A percentile compares a stretch with the other conserved stretches of the same genome.
phyloP scores from a whole-genome alignment of 495 filamentous ascomycete species.

The Aspergillus diversus region DNA sequence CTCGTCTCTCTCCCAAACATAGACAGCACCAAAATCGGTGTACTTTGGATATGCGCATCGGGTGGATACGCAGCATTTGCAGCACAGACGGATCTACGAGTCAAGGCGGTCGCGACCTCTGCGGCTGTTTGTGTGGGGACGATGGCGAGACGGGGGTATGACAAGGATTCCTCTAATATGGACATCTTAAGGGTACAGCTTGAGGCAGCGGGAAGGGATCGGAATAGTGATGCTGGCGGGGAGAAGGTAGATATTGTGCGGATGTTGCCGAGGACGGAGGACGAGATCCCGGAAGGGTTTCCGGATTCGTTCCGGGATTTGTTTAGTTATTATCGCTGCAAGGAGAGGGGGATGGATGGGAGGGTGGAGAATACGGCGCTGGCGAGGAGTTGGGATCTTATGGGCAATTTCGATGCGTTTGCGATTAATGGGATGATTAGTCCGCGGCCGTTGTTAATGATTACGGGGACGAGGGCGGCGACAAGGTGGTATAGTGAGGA shows the following conservation, averaged over 20 bases:
- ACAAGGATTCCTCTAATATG: conserved; percentile 15
- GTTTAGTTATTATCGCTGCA: conserved; percentile 29
- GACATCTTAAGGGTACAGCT: conserved; percentile 24
- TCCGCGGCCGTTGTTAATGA: conserved; percentile 44
- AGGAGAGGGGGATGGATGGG: conserved; percentile 28
- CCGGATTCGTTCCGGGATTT: conserved; percentile 23
- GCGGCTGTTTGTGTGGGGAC: conserved; percentile 35
- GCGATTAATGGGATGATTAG: conserved; percentile 30
- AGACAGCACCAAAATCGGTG: conserved; percentile 38
- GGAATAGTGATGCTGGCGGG: conserved; percentile 10
- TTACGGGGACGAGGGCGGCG: conserved; percentile 37
- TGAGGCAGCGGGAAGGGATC: conserved; percentile 23
- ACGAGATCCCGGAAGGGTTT: conserved; percentile 19
- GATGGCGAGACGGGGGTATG: conserved; percentile 31
- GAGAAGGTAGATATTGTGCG: neutral
- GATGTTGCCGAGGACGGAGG: neutral
- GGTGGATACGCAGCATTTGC: conserved; percentile 41
- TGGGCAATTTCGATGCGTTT: conserved; percentile 39
- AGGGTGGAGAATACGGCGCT: conserved; percentile 19
- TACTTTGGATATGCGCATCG: conserved; percentile 44
- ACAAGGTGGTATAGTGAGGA: conserved; percentile 36
- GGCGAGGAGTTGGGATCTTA: conserved; percentile 32
- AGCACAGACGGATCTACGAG: conserved; percentile 40
- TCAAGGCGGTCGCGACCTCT: conserved; percentile 41
- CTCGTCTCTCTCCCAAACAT: conserved; percentile 30